Evolutionary conservation across 257 asterid genomes (phyloP).

Genomic region (Leptodermis oblonga): DNA sequence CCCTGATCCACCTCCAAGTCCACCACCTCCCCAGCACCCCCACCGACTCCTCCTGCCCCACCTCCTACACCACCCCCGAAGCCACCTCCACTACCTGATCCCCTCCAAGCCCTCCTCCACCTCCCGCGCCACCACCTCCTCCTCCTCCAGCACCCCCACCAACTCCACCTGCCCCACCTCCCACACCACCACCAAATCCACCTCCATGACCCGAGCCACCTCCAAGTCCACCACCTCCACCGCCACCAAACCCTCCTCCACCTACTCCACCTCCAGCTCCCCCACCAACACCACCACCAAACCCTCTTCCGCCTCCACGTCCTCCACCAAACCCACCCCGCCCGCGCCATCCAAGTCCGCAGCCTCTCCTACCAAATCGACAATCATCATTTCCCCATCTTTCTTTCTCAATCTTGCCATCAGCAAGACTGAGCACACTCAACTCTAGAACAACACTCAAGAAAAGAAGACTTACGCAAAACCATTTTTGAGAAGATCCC

Average conservation of each 20-base stretch:
- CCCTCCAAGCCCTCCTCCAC: too few species aligned
- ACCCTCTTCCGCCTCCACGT: constrained; percentile 18
- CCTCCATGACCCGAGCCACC: too few species aligned
- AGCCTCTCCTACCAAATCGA: constrained; percentile 12
- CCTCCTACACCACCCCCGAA: too few species aligned
- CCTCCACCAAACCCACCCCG: constrained; percentile 20
- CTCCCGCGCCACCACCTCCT: constrained; percentile 15
- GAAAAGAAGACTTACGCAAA: too few species aligned
- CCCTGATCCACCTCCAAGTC: too few species aligned
- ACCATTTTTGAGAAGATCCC: too few species aligned
- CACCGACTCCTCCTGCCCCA: too few species aligned
- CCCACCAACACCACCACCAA: constrained; percentile 14
- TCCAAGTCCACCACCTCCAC: too few species aligned
- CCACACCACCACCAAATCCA: constrained; percentile 12
- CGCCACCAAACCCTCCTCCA: constrained; percentile 1
- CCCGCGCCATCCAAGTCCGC: neutral
- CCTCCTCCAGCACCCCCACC: constrained; percentile 20
- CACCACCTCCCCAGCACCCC: too few species aligned
- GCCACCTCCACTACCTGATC: too few species aligned
- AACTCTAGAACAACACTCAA: neutral
- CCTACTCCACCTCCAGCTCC: constrained; percentile 16
- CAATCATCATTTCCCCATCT: constrained; percentile 6
- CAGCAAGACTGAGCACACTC: neutral
- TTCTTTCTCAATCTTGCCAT: constrained; percentile 6
- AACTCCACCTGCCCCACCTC: constrained; percentile 18